Evolutionary conservation across 495 filamentous ascomycete species (phyloP).

Genomic region (Venustampulla echinocandica): DNA sequence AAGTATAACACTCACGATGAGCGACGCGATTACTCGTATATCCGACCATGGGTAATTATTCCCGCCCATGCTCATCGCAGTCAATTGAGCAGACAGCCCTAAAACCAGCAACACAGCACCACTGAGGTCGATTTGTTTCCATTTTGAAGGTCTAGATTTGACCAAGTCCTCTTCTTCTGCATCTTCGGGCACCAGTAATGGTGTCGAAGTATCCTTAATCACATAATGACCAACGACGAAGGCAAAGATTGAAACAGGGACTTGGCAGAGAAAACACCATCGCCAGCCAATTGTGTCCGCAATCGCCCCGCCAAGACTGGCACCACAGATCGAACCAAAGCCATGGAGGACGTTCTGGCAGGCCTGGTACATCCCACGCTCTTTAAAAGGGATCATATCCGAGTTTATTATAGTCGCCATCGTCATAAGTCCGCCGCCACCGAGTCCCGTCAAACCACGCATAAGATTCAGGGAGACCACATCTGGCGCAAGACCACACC

Average conservation of each 20-base stretch:
- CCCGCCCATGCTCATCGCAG: slow-evolving; percentile 52
- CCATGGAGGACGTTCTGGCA: slow-evolving; percentile 54
- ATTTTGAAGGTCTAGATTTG: slow-evolving; percentile 31
- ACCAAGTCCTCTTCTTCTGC: slow-evolving; percentile 19
- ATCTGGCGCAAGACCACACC: slow-evolving; percentile 34
- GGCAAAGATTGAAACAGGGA: slow-evolving; percentile 43
- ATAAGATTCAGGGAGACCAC: slow-evolving; percentile 36
- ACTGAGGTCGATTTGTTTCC: slow-evolving; percentile 48
- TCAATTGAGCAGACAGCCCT: slow-evolving; percentile 48
- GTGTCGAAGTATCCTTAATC: slow-evolving; percentile 28
- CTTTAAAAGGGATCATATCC: slow-evolving; percentile 56
- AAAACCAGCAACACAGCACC: slow-evolving; percentile 48
- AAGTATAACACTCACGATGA: slow-evolving; percentile 42
- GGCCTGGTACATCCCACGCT: slow-evolving; percentile 56
- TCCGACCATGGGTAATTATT: slow-evolving; percentile 54
- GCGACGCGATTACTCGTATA: slow-evolving; percentile 42
- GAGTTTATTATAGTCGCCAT: slow-evolving; percentile 57
- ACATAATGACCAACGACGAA: slow-evolving; percentile 45
- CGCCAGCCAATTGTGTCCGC: slow-evolving; percentile 43
- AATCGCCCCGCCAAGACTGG: slow-evolving; percentile 39
- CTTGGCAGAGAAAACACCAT: slow-evolving; percentile 40
- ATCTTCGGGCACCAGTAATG: slow-evolving; percentile 15
- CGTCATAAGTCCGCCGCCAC: slow-evolving; percentile 30
- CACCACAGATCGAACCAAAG: slow-evolving; percentile 43
- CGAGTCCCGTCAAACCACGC: slow-evolving; percentile 45